These are phyloP conservation scores for Citrus sp. DNA, from an alignment of 345 rosid species.

Conservation along the genomic window DNA sequence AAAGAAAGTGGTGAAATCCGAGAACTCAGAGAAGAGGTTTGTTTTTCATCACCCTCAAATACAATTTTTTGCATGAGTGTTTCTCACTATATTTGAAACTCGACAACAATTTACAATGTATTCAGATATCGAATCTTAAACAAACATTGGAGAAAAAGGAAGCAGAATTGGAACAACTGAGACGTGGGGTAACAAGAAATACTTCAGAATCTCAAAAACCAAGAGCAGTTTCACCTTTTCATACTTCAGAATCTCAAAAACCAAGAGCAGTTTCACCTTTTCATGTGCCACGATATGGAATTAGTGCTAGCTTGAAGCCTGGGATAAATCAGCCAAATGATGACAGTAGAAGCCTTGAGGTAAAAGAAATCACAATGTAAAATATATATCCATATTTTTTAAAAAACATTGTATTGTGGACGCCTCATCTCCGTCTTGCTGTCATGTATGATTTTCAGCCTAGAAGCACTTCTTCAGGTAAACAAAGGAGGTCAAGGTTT, in stretches of 20 bases:
- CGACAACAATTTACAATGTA: not conserved
- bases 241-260: slow-evolving; percentile 54
- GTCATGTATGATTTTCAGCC: slow-evolving; percentile 39
- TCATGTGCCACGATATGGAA: slow-evolving; percentile 54
- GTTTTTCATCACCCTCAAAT: slow-evolving; percentile 1
- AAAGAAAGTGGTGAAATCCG: slow-evolving; percentile 91
- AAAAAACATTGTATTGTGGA: not conserved
- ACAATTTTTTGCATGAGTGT: not conserved
- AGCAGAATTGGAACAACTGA: slow-evolving; percentile 73
- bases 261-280: slow-evolving; percentile 88
- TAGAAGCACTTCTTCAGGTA: slow-evolving; percentile 84
- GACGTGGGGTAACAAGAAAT: slow-evolving; percentile 36
- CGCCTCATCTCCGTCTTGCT: not conserved
- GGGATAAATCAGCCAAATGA: slow-evolving; percentile 55
- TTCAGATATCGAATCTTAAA: slow-evolving; percentile 73
- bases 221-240: slow-evolving; percentile 89
- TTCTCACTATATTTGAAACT: not conserved
- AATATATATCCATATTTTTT: not conserved
- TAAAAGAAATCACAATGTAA: slow-evolving; percentile 17
- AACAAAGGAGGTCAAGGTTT: slow-evolving; percentile 74
- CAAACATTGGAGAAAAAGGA: slow-evolving; percentile 81
- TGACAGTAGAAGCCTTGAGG: slow-evolving; percentile 54
- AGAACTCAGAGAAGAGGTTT: slow-evolving; percentile 92
- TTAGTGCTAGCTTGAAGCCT: slow-evolving; percentile 37
- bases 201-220: slow-evolving; percentile 54